A percentile compares a stretch with the other conserved stretches of the same genome.
Conservation (phyloP, 805 yeast genomes). For the Yarrowia osloensis region DNA sequence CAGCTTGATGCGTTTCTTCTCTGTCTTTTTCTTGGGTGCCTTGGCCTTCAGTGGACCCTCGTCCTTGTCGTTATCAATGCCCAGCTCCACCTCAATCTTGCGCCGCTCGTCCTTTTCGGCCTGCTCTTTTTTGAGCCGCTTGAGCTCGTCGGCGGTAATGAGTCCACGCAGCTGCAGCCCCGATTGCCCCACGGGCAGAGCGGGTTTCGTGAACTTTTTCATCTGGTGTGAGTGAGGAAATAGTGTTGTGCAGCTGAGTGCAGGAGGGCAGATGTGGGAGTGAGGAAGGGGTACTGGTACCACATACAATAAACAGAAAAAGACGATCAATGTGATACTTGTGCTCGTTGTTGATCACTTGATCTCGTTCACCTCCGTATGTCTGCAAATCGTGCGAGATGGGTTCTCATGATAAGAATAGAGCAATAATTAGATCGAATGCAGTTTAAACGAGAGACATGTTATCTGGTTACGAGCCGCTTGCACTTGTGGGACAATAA, state of each 20-base stretch:
- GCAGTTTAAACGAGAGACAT: too few relatives aligned
- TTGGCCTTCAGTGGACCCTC: neutral
- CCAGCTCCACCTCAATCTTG: conserved; percentile 1
- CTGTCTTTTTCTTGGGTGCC: neutral
- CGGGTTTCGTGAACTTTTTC: conserved; percentile 23
- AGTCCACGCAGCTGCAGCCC: conserved; percentile 3
- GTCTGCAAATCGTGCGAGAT: too few relatives aligned
- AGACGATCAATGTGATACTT: too few relatives aligned
- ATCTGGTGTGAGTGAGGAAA: neutral
- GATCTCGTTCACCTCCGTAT: too few relatives aligned
- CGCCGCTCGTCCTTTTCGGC: conserved; percentile 26
- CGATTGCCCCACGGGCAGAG: neutral
- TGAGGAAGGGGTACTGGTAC: too few relatives aligned
- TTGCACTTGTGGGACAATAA: too few relatives aligned
- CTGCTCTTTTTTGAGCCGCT: conserved; percentile 23
- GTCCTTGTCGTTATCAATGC: neutral
- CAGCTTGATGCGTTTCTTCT: conserved; percentile 11
- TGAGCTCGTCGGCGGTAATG: conserved; percentile 20
- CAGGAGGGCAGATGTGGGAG: too few relatives aligned
- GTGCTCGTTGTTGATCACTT: too few relatives aligned
- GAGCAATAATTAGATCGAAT: too few relatives aligned
- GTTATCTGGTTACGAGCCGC: too few relatives aligned
- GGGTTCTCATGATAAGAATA: too few relatives aligned
- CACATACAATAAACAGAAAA: too few relatives aligned
- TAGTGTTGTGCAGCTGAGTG: neutral